phyloP scores from a whole-genome alignment of 257 asterid genomes.

The Schizonepeta tenuifolia region DNA sequence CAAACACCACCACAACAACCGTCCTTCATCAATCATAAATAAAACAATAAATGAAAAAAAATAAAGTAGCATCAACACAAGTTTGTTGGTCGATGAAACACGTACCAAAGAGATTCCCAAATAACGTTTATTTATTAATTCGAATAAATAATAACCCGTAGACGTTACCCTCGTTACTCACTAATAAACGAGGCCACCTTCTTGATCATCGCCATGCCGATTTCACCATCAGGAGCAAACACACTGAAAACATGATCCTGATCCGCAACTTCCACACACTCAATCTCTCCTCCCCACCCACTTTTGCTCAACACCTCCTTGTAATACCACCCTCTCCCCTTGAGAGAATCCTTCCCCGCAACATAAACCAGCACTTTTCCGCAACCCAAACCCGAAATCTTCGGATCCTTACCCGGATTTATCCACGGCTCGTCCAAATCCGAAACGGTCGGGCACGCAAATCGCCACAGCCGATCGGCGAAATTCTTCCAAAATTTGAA shows the following conservation, averaged over 20 bases:
- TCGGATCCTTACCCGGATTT: conserved; percentile 52
- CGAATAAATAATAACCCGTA: too few relatives aligned
- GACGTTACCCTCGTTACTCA: neutral
- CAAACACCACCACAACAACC: too few relatives aligned
- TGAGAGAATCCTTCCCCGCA: conserved; percentile 48
- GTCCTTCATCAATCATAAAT: too few relatives aligned
- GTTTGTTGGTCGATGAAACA: too few relatives aligned
- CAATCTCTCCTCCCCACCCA: conserved; percentile 56
- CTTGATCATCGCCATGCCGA: conserved; percentile 39
- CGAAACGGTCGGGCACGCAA: conserved; percentile 27
- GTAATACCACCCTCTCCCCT: conserved; percentile 50
- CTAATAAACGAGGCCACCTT: conserved; percentile 32
- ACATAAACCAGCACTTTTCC: conserved; percentile 48
- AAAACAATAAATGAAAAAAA: too few relatives aligned
- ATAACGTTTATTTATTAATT: too few relatives aligned
- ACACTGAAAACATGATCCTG: conserved; percentile 57
- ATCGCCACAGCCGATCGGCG: conserved; percentile 32
- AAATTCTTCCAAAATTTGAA: neutral
- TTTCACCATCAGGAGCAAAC: conserved; percentile 29
- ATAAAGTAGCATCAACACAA: too few relatives aligned
- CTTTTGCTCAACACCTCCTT: conserved; percentile 42
- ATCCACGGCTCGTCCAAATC: conserved; percentile 53
- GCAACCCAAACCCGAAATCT: conserved; percentile 44
- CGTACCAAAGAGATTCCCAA: too few relatives aligned
- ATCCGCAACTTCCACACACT: conserved; percentile 55